phyloP scores from a whole-genome alignment of 441 rosid species.

The Syzygium syzygioides region DNA sequence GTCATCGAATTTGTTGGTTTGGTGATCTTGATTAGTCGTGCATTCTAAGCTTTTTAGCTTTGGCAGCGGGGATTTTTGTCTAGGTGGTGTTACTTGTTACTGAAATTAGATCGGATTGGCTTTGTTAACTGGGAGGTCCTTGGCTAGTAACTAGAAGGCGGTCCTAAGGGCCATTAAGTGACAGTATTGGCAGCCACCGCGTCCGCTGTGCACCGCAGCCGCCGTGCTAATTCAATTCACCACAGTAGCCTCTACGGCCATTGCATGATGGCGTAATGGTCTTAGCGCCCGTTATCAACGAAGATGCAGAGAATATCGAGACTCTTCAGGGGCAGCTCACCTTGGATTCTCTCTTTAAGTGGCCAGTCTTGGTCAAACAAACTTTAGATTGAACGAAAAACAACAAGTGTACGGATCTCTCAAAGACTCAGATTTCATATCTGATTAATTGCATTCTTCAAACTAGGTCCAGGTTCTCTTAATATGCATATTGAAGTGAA shows the following conservation, averaged over 20 bases:
- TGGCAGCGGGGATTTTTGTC: neutral
- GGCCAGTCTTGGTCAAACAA: neutral
- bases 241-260: neutral
- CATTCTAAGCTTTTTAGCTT: neutral
- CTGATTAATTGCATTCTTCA: neutral
- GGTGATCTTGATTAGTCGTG: neutral
- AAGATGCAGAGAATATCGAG: neutral
- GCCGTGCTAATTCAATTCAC: neutral
- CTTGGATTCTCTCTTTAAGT: neutral
- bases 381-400: neutral
- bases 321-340: neutral
- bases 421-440: neutral
- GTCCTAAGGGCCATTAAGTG: neutral
- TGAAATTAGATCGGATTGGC: neutral
- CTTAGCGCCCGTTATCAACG: neutral
- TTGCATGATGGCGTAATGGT: neutral
- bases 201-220: neutral
- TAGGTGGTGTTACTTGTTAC: neutral
- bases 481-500: neutral
- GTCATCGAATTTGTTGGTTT: neutral
- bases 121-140: neutral
- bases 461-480: neutral
- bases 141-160: neutral
- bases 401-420: neutral
- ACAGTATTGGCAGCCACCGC: neutral